These are phyloP conservation scores for Chlamydomonas reinhardtii DNA, from an alignment of 163 green algal genomes.

Conservation along the genomic window DNA sequence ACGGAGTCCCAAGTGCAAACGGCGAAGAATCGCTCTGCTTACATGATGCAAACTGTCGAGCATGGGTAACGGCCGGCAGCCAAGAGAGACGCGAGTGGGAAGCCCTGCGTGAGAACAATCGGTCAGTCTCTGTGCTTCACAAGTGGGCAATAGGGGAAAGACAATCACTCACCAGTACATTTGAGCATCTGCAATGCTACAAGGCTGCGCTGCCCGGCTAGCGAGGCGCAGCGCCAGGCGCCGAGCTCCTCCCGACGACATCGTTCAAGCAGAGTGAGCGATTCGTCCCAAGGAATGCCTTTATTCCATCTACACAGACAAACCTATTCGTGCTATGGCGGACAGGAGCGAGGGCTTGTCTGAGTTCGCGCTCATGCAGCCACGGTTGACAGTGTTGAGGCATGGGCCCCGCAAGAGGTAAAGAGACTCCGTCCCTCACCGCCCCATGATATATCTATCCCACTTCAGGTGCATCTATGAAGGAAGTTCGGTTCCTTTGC, in stretches of 20 bases:
- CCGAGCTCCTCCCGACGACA: background rate
- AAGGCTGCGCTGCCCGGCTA: background rate
- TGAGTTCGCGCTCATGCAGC: too few relatives aligned
- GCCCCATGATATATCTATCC: too few relatives aligned
- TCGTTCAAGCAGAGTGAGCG: background rate
- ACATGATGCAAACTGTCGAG: conserved; percentile 30
- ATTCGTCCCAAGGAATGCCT: background rate
- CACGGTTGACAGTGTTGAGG: too few relatives aligned
- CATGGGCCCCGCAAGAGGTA: too few relatives aligned
- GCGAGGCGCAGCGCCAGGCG: conserved; percentile 1
- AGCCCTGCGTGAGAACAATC: background rate
- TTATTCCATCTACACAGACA: too few relatives aligned
- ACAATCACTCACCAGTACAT: background rate
- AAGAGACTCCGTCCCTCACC: too few relatives aligned
- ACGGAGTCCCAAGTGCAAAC: background rate
- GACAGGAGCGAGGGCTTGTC: too few relatives aligned
- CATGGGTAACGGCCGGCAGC: background rate
- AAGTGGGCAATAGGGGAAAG: background rate
- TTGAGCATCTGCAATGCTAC: background rate
- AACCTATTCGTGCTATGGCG: too few relatives aligned
- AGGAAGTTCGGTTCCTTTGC: too few relatives aligned
- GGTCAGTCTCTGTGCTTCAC: background rate
- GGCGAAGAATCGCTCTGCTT: background rate
- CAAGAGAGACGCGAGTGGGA: background rate
- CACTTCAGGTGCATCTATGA: too few relatives aligned